A percentile compares a stretch with the other conserved stretches of the same genome.
Evolutionary conservation across 2,329 filamentous ascomycete species (phyloP).

Genomic region (Trichoderma lentiforme): DNA sequence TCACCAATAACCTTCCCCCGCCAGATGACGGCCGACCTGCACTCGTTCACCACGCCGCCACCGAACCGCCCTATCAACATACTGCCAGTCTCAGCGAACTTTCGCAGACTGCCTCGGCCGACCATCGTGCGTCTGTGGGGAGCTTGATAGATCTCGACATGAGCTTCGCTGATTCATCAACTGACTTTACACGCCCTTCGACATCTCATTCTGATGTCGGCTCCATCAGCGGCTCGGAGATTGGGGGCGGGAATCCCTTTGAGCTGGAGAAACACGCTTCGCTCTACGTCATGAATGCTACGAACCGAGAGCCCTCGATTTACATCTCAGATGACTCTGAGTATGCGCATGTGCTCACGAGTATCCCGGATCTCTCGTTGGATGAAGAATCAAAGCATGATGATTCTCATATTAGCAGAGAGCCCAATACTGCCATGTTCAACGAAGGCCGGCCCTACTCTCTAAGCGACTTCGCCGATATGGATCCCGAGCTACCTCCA

Average conservation of each 20-base stretch:
- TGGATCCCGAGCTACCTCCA: slow-evolving; percentile 38
- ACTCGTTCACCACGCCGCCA: slow-evolving; percentile 49
- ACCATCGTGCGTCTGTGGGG: slow-evolving; percentile 42
- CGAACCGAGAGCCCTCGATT: slow-evolving; percentile 54
- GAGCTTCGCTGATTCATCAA: slow-evolving; percentile 48
- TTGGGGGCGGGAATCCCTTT: slow-evolving; percentile 56
- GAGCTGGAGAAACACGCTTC: slow-evolving; percentile 62
- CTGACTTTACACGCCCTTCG: slow-evolving; percentile 53
- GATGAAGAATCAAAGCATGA: slow-evolving; percentile 21
- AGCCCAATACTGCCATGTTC: slow-evolving; percentile 8
- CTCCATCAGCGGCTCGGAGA: slow-evolving; percentile 55
- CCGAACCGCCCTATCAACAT: slow-evolving; percentile 47
- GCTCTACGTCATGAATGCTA: slow-evolving; percentile 43
- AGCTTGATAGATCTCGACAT: slow-evolving; percentile 55
- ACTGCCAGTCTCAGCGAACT: slow-evolving; percentile 43
- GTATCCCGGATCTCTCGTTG: slow-evolving; percentile 26
- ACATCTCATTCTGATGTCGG: slow-evolving; percentile 58
- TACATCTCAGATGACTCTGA: slow-evolving; percentile 60
- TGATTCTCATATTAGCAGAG: slow-evolving; percentile 17
- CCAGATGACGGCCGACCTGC: slow-evolving; percentile 39
- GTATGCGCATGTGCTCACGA: slow-evolving; percentile 39
- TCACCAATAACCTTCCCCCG: slow-evolving; percentile 33
- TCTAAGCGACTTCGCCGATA: slow-evolving; percentile 40
- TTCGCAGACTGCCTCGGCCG: slow-evolving; percentile 31
- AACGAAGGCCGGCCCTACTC: slow-evolving; percentile 34